phyloP scores from a whole-genome alignment of 306 rosid genomes.

The Lathyrus tuberosus region DNA sequence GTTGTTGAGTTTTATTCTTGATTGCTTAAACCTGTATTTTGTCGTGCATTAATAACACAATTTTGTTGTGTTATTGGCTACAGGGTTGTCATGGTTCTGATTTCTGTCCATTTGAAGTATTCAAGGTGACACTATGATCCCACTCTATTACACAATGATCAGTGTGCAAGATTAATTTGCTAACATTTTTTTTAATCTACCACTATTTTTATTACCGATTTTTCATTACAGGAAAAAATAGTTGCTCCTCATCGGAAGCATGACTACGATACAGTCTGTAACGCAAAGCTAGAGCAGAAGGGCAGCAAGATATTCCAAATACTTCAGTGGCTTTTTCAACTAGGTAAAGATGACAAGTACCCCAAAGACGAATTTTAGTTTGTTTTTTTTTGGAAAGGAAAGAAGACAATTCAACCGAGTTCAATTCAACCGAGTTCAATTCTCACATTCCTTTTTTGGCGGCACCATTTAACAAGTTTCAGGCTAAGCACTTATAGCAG shows the following conservation, averaged over 20 bases:
- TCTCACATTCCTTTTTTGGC: conserved; percentile 36
- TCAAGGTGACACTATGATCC: conserved; percentile 66
- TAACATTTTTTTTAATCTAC: conserved; percentile 5
- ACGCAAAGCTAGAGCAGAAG: conserved; percentile 41
- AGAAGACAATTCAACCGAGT: too few species aligned
- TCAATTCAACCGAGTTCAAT: background rate
- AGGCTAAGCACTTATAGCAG: conserved; percentile 44
- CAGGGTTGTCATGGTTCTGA: conserved; percentile 84
- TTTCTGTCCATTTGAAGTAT: conserved; percentile 72
- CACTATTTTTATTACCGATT: conserved; percentile 4
- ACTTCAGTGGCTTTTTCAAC: conserved; percentile 56
- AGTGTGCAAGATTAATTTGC: conserved; percentile 10
- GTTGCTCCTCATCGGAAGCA: conserved; percentile 75
- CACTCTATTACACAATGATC: conserved; percentile 30
- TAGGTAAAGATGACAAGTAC: conserved; percentile 47
- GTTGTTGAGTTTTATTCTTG: conserved; percentile 18
- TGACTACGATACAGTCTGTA: conserved; percentile 59
- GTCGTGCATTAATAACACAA: background rate
- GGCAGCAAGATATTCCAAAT: conserved; percentile 54
- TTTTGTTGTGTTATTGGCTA: conserved; percentile 27
- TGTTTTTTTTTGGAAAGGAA: conserved; percentile 33
- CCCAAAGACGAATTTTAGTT: conserved; percentile 71
- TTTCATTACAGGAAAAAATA: conserved; percentile 58
- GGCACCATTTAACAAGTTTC: conserved; percentile 41
- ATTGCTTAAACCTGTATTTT: conserved; percentile 17